Evolutionary conservation across 345 rosid species (phyloP), one percentile per base, ranked within the genome.

Genomic region (Citrus mangshanensis): DNA sequence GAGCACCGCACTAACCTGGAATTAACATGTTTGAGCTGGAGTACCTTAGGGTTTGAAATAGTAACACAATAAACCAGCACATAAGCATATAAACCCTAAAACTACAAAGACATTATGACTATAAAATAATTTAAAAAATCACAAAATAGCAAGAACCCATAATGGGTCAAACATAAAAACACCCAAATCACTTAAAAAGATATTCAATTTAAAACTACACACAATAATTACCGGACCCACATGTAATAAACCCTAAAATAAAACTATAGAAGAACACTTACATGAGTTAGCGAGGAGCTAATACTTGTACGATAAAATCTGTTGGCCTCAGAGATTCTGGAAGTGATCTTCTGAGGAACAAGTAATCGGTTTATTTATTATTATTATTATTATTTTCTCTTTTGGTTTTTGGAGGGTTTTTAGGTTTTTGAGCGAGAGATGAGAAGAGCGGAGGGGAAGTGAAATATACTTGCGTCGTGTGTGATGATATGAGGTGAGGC

Each of bases 341-440:
- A 7, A 2, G 24, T 37, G 68, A 59, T 4, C 18, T 18, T 24
- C 5, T 19, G 5, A 14, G 18, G 77, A 21, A 46, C 40, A 0
- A 12, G 24, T 18, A 54, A 54, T 46, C 51, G 16, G 16, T 54
- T 54, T 54, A 4, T 18, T 54, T 16, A 49, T 10, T 10, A 46
- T 10, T 10, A 13, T 46, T 46, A 2, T 12, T 10, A 34, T 34
- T 34, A 34, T 25, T 40, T 35, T 34, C 13, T 14, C 10, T 74
- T 5, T 24, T 6, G 49, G 19, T 30, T 62, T 32, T 35, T n/a
- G 70, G 13, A 7, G 54, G 51, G 13, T 30, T 12, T 49, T 13
- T 67, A 59, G 81, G 75, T 13, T 68, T 77, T 60, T 30, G 59
- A 34, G 55, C 56, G 78, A 75, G 42, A 12, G 58, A 37, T 49